Evolutionary conservation across 108 stramenopile genomes (phyloP).

Genomic region (Pseudonitzschia multiseries): DNA sequence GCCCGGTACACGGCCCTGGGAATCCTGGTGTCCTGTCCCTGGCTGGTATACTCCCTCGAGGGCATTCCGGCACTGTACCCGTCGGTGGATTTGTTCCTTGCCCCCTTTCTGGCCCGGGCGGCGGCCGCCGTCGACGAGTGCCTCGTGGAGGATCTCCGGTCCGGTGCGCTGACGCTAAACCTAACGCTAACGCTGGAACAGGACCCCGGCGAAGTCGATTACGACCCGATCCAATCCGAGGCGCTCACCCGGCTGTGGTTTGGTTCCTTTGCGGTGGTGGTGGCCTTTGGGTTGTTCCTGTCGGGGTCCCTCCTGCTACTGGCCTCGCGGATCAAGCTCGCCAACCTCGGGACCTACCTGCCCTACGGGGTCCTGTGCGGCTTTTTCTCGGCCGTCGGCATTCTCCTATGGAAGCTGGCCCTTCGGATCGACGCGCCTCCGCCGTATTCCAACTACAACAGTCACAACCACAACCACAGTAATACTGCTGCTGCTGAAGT

Average conservation of each 20-base stretch:
- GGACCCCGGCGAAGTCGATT: neutral
- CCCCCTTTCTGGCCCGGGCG: slow-evolving; percentile 68
- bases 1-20: slow-evolving; percentile 32
- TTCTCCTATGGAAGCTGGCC: slow-evolving; percentile 63
- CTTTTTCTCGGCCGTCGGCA: slow-evolving; percentile 73
- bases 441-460: too few relatives aligned
- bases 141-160: slow-evolving; percentile 20
- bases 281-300: slow-evolving; percentile 49
- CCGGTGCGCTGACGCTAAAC: neutral
- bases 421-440: slow-evolving; percentile 41
- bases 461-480: too few relatives aligned
- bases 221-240: too few relatives aligned
- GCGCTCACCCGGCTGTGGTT: slow-evolving; percentile 46
- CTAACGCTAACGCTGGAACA: neutral
- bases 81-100: slow-evolving; percentile 60
- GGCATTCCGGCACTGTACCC: slow-evolving; percentile 55
- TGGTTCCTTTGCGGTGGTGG: slow-evolving; percentile 59
- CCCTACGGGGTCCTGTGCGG: slow-evolving; percentile 77
- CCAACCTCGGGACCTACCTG: slow-evolving; percentile 57
- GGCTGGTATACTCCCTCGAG: slow-evolving; percentile 23
- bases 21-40: slow-evolving; percentile 24
- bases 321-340: slow-evolving; percentile 60
- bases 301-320: slow-evolving; percentile 46
- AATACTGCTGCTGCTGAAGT: too few relatives aligned
- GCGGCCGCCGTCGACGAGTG: slow-evolving; percentile 53